Conservation (phyloP, 192 early-diverging fungal species). For the Phlyctochytrium arcticum region DNA sequence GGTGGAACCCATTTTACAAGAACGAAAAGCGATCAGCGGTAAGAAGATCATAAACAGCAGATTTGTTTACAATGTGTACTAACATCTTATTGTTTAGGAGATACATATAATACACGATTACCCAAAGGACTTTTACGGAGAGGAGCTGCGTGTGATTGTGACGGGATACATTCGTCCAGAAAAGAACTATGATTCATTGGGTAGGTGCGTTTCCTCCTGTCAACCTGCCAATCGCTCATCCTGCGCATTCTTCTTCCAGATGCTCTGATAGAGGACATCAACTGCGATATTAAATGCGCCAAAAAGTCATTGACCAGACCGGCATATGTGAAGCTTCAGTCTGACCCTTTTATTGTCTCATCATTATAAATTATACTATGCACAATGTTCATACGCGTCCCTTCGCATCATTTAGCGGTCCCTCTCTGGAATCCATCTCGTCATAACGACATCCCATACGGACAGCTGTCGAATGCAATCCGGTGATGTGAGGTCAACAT, state of each 20-base stretch:
- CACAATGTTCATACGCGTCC: no score
- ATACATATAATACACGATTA: conserved; percentile 94
- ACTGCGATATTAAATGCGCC: conserved; percentile 80
- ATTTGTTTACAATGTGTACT: background rate
- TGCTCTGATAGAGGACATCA: conserved; percentile 88
- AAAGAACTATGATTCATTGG: conserved; percentile 78
- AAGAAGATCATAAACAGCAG: no score
- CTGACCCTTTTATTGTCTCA: conserved; percentile 2
- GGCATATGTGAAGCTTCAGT: conserved; percentile 49
- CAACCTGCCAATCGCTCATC: background rate
- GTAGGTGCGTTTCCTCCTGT: conserved; percentile 32
- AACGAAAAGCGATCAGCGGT: conserved; percentile 93
- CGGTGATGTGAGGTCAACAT: background rate
- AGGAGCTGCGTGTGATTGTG: conserved; percentile 76
- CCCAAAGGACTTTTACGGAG: conserved; percentile 86
- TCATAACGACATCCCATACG: conserved; percentile 27
- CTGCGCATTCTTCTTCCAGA: conserved; percentile 44
- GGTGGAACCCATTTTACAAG: conserved; percentile 99
- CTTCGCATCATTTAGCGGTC: conserved; percentile 19
- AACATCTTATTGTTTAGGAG: conserved; percentile 51
- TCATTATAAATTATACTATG: no score
- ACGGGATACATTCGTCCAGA: conserved; percentile 87
- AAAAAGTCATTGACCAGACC: conserved; percentile 59
- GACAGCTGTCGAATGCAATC: conserved; percentile 2
- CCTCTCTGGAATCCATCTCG: conserved; percentile 16